Base-by-base conservation (phyloP, 208 protist species). In the Wallacemonas sp. region DNA sequence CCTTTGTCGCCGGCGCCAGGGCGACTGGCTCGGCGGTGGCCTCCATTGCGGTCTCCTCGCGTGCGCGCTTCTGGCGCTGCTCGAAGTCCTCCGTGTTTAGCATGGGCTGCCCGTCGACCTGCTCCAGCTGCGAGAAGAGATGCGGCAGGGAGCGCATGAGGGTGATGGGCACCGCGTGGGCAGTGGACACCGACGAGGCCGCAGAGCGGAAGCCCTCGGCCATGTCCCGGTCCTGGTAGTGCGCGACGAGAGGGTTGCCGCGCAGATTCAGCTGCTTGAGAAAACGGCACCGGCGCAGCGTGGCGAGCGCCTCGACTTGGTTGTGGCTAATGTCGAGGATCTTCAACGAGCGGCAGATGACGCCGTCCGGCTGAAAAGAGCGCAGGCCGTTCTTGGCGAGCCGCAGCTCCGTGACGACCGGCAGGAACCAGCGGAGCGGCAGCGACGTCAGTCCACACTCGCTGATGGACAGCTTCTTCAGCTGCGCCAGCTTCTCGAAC, bases 281-380 rank as follows among this genome's bases (percentile, higher is more conserved):
- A 59, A 80, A 96, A 25, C 65, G 76, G 70, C 85, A 96, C 31
- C 91, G 87, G 8, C 91, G 87, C 70, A 96, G 67, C 23, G 87
- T 87, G 14, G 65, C 54, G 10, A 89, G 57, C 12, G 77, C 63
- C 0, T 61, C 33, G 28, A 96, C 65, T 12, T 70, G 33, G 45
- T 93, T 96, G 76, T 86, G 69, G 69, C 82, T 89, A 28, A 96
- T 81, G 63, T 96, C 91, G 11, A 96, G 74, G 36, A 92, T 89
- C 48, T 93, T 82, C 50, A 96, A 48, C 0, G 91, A 96, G 52
- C 86, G 85, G 32, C 90, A 67, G 28, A 96, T 86, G 38, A 92
- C 82, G 29, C 91, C 86, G 25, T 93, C 85, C 18, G 91, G 91
- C 61, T 89, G 74, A 10, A 96, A 74, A 12, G 78, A 89, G 14